These are phyloP conservation scores for Phialophora expanda DNA, from an alignment of 2,329 filamentous ascomycete species.

Conservation along the genomic window DNA sequence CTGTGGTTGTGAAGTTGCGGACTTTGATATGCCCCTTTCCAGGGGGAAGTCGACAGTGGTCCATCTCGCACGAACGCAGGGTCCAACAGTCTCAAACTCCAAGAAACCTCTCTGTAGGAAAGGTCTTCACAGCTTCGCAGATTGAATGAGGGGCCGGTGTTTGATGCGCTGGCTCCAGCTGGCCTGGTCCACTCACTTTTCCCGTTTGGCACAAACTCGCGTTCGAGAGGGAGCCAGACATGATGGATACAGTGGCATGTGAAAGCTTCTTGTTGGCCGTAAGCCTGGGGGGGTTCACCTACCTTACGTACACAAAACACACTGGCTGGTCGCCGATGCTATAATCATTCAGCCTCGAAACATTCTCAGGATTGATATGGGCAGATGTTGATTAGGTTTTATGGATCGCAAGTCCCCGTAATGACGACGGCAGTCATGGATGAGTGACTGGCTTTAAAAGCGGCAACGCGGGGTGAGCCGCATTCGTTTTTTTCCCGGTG, in stretches of 20 bases:
- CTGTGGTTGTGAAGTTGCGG: no score
- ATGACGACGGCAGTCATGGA: no score
- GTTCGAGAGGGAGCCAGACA: background rate
- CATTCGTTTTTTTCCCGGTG: no score
- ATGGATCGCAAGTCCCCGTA: no score
- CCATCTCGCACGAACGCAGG: background rate
- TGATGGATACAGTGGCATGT: background rate
- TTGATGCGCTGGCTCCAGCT: background rate
- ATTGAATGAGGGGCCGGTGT: background rate
- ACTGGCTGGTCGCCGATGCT: no score
- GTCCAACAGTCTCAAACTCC: background rate
- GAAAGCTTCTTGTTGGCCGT: background rate
- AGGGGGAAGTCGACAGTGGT: background rate
- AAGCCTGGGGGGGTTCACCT: background rate
- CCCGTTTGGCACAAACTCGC: background rate
- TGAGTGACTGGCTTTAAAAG: no score
- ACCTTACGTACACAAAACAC: background rate
- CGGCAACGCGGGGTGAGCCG: no score
- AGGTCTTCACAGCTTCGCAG: background rate
- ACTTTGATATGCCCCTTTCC: background rate
- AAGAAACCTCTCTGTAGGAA: background rate
- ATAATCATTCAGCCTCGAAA: no score
- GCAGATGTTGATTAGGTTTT: no score
- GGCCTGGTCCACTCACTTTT: background rate
- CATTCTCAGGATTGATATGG: no score